Evolutionary conservation across 768 basidiomycete species (phyloP), one percentile per base, ranked within the genome.

Genomic region (Gloeophyllum trabeum): DNA sequence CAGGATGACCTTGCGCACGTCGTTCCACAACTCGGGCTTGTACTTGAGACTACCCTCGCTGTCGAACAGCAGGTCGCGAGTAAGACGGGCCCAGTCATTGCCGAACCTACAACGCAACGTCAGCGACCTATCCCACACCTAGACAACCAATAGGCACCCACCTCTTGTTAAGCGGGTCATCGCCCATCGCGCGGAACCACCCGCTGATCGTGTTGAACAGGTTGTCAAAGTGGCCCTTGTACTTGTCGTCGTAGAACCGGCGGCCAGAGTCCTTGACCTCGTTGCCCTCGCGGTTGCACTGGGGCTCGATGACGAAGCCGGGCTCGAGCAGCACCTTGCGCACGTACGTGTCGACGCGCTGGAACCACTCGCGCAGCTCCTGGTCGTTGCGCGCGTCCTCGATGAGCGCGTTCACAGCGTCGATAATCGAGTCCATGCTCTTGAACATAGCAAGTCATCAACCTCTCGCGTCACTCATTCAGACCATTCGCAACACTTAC

Each of bases 21-120:
- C 93, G 50, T 76, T 75, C 93, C 93, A 89, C 2, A 98, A 64
- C 24, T 81, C 73, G 3, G 79, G 74, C 67, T 97, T 96, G 73
- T 90, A 96, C 57, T 79, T 79, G 43, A 96, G 67, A 46, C 74
- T 76, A 5, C 92, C 93, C 47, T 93, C 85, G 35, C 61, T 65
- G 50, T 85, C 67, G 47, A 90, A 87, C 10, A 96, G 66, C n/a
- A 98, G 55, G 49, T 94, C 86, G 48, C 71, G 79, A 26, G 87
- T 88, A 19, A 94, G 67, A 5, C 83, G 69, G 1, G 75, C 77
- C 79, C 80, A 86, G 56, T 92, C 88, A 43, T 86, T 72, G 20
- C 86, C 89, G 53, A 96, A 82, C 25, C 36, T 37, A 19, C 7
- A 13, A 7, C 16, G 28, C n/a, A n/a, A n/a, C n/a, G n/a, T n/a